These are phyloP conservation scores for Cenchrus fungigraminus DNA, from an alignment of 176 grass and related monocot genomes.

Conservation along the genomic window DNA sequence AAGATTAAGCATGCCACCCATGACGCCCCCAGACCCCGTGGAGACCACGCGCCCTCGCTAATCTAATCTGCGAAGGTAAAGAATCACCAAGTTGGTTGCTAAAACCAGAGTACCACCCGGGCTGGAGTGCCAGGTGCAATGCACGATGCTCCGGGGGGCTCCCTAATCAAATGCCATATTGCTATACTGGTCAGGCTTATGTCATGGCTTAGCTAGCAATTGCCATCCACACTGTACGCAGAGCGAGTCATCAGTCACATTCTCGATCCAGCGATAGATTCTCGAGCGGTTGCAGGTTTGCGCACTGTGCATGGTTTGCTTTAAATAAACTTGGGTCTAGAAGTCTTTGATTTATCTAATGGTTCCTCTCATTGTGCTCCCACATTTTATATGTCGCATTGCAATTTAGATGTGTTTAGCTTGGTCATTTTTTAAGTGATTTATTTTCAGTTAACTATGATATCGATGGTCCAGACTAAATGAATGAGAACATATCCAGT, in stretches of 20 bases:
- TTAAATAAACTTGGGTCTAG: slow-evolving; percentile 28
- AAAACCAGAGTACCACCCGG: slow-evolving; percentile 19
- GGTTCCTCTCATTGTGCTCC: slow-evolving; percentile 5
- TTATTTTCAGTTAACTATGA: background rate
- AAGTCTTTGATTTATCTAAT: slow-evolving; percentile 36
- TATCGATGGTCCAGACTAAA: background rate
- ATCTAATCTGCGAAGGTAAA: background rate
- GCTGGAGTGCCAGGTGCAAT: background rate
- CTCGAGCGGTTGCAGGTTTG: slow-evolving; percentile 20
- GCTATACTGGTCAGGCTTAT: slow-evolving; percentile 23
- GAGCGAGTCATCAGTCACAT: background rate
- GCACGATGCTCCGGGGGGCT: background rate
- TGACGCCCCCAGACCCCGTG: background rate
- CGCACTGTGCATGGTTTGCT: background rate
- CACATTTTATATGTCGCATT: background rate
- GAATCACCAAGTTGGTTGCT: slow-evolving; percentile 15
- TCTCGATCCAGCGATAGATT: slow-evolving; percentile 13
- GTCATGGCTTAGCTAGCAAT: slow-evolving; percentile 38
- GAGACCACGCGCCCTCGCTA: slow-evolving; percentile 38
- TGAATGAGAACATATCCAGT: background rate
- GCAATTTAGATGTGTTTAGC: background rate
- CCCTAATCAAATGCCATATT: slow-evolving; percentile 23
- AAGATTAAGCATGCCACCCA: background rate
- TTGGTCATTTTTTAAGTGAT: background rate
- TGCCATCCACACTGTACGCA: background rate